Conservation (phyloP, 257 asterid species). For the Solanum sparsipilum region DNA sequence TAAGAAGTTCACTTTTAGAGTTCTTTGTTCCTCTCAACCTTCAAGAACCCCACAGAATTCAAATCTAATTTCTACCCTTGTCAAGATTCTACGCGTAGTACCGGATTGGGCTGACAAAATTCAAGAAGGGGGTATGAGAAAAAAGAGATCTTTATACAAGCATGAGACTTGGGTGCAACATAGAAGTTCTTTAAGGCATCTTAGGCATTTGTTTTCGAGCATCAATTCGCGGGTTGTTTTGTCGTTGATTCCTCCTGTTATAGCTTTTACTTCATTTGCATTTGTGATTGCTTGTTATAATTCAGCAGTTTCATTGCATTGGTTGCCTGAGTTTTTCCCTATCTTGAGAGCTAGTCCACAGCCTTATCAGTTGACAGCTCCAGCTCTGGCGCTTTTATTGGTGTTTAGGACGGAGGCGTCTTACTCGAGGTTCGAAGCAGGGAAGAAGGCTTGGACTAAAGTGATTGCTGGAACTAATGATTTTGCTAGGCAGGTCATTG, state of each 20-base stretch:
- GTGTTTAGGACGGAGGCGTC: constrained; percentile 97
- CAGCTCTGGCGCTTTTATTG: constrained; percentile 82
- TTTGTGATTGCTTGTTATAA: constrained; percentile 55
- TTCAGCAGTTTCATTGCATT: constrained; percentile 47
- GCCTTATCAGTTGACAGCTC: constrained; percentile 93
- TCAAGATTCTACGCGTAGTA: constrained; percentile 33
- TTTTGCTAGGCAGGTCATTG: constrained; percentile 69
- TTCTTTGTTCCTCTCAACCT: constrained; percentile 23
- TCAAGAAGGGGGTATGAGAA: constrained; percentile 54
- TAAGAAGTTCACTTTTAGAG: constrained; percentile 13
- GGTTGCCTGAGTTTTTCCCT: constrained; percentile 78
- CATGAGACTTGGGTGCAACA: constrained; percentile 77
- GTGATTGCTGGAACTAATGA: constrained; percentile 62
- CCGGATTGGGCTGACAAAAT: constrained; percentile 77
- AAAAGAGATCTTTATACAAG: constrained; percentile 47
- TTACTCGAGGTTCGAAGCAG: constrained; percentile 79
- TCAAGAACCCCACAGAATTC: constrained; percentile 13
- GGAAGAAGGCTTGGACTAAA: constrained; percentile 76
- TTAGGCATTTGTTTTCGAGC: constrained; percentile 60
- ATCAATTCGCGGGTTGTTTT: constrained; percentile 66
- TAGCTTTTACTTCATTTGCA: constrained; percentile 67
- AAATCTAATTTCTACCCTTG: constrained; percentile 15
- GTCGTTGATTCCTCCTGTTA: constrained; percentile 78
- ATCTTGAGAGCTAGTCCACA: constrained; percentile 61
- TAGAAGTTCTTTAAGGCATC: constrained; percentile 66